These are phyloP conservation scores for Trichoderma sp. DNA, from an alignment of 2,329 filamentous ascomycete genomes.

Conservation along the genomic window DNA sequence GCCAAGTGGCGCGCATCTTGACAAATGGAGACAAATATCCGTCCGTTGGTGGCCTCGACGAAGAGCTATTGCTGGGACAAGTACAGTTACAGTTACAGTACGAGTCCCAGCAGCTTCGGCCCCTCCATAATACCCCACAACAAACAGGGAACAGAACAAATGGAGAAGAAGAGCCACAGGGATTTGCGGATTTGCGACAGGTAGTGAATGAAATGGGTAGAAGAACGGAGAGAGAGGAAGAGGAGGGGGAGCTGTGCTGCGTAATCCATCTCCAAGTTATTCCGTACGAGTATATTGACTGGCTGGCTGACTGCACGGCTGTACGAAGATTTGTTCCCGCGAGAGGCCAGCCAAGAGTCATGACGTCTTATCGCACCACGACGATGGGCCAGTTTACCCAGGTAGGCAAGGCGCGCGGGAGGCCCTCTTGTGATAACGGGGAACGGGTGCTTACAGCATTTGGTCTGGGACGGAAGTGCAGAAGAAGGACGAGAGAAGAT, in stretches of 20 bases:
- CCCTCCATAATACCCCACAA: background rate
- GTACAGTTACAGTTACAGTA: too few relatives aligned
- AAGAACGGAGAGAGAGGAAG: too few relatives aligned
- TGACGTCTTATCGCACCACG: conserved; percentile 15
- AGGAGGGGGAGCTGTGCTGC: too few relatives aligned
- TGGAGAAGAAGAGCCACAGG: background rate
- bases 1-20: background rate
- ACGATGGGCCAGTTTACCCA: background rate
- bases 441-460: background rate
- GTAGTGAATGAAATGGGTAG: background rate
- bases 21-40: conserved; percentile 8
- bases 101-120: too few relatives aligned
- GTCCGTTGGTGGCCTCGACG: background rate
- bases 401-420: background rate
- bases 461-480: too few relatives aligned
- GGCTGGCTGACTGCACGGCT: too few relatives aligned
- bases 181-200: background rate
- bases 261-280: too few relatives aligned
- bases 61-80: background rate
- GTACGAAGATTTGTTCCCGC: background rate
- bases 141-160: background rate
- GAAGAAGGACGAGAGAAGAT: background rate
- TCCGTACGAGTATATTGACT: too few relatives aligned
- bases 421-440: background rate
- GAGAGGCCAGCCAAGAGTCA: background rate